A percentile compares a stretch with the other conserved stretches of the same genome.
Evolutionary conservation across 2,329 filamentous ascomycete species (phyloP).

Genomic region (Gaeumannomyces sp.): DNA sequence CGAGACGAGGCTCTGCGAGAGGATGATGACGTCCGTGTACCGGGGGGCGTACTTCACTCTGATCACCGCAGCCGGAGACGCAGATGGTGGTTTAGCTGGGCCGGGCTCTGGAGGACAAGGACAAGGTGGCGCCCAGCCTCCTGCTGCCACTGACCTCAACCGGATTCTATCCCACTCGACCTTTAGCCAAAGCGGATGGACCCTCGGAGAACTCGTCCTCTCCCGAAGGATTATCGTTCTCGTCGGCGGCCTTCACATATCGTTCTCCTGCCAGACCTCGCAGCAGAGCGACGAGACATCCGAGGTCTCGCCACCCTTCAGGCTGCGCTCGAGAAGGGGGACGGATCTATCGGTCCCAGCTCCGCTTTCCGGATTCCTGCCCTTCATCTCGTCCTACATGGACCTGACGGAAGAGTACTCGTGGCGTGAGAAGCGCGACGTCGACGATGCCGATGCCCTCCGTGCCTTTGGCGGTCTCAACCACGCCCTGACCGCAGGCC

Average conservation of each 20-base stretch:
- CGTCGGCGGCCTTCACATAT: background rate
- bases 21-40: constrained; percentile 2
- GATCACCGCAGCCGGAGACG: background rate
- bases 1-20: background rate
- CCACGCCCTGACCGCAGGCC: background rate
- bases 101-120: background rate
- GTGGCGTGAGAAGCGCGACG: background rate
- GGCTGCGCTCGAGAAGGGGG: background rate
- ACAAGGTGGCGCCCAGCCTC: background rate
- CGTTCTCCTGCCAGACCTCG: constrained; percentile 2
- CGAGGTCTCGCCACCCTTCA: background rate
- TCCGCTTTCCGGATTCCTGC: background rate
- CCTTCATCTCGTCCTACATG: background rate
- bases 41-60: background rate
- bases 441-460: background rate
- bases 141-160: background rate
- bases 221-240: background rate
- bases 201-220: background rate
- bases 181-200: background rate
- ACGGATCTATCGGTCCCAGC: background rate
- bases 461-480: constrained; percentile 1
- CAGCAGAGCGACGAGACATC: background rate
- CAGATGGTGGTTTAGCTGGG: background rate
- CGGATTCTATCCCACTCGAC: background rate
- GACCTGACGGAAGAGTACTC: constrained; percentile 1